Conservation (phyloP, 2,329 filamentous ascomycete genomes). For the Penicillium brevicompactum region DNA sequence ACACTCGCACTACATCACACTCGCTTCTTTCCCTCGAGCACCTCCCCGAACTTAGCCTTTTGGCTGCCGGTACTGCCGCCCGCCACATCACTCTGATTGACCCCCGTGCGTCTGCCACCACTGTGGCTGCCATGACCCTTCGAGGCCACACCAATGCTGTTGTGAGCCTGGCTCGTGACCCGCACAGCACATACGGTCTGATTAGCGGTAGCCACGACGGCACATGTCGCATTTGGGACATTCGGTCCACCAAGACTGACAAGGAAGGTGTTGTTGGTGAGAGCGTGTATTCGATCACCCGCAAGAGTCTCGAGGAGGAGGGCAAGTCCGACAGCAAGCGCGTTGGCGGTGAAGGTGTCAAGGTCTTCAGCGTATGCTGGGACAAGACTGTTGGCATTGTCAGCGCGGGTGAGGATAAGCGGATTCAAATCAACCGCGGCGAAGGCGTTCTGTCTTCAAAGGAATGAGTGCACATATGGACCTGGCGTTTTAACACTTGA, state of each 20-base stretch:
- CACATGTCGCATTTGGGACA: conserved; percentile 91
- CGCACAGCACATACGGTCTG: conserved; percentile 75
- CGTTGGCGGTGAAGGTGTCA: conserved; percentile 77
- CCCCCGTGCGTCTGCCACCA: conserved; percentile 74
- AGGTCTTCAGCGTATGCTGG: conserved; percentile 89
- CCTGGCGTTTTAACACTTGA: conserved; percentile 32
- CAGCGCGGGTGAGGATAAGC: conserved; percentile 89
- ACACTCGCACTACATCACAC: conserved; percentile 80
- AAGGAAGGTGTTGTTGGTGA: conserved; percentile 63
- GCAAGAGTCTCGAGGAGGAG: conserved; percentile 70
- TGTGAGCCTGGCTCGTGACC: conserved; percentile 60
- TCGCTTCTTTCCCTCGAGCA: conserved; percentile 78
- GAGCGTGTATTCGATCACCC: conserved; percentile 74
- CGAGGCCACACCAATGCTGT: conserved; percentile 81
- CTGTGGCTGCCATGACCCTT: conserved; percentile 84
- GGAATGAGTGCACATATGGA: conserved; percentile 30
- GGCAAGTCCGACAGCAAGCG: conserved; percentile 60
- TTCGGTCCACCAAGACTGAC: conserved; percentile 67
- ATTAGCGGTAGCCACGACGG: conserved; percentile 91
- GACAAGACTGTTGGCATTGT: conserved; percentile 84
- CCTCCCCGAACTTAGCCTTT: conserved; percentile 64
- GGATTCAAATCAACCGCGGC: conserved; percentile 84
- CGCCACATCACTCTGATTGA: conserved; percentile 92
- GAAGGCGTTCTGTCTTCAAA: conserved; percentile 48
- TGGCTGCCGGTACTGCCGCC: conserved; percentile 77